These are phyloP conservation scores for Protomyces inouyei DNA, from an alignment of 1,139 yeast species.

Conservation along the genomic window DNA sequence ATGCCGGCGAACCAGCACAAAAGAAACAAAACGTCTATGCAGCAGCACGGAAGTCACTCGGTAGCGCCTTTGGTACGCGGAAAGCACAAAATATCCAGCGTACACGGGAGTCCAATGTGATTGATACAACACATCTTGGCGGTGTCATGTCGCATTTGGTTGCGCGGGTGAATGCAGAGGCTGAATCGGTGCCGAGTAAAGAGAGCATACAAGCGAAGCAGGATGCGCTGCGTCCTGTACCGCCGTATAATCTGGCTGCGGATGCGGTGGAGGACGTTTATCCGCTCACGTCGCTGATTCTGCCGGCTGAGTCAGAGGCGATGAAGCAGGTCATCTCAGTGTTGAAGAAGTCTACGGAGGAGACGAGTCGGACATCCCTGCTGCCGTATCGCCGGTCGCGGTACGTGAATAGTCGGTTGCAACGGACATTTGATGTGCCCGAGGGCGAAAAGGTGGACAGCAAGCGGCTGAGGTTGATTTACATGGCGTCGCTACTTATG, in stretches of 20 bases:
- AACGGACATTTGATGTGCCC: constrained; percentile 39
- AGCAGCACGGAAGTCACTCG: constrained; percentile 69
- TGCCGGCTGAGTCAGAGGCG: constrained; percentile 62
- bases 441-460: constrained; percentile 23
- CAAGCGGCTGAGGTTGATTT: constrained; percentile 54
- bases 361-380: constrained; percentile 32
- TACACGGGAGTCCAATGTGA: constrained; percentile 72
- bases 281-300: constrained; percentile 65
- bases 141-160: constrained; percentile 74
- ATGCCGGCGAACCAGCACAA: constrained; percentile 4
- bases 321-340: constrained; percentile 50
- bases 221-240: constrained; percentile 73
- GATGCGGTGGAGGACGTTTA: constrained; percentile 76
- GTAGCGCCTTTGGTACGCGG: constrained; percentile 95
- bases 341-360: constrained; percentile 39
- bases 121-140: constrained; percentile 75
- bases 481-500: constrained; percentile 70
- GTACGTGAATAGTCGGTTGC: constrained; percentile 51
- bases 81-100: constrained; percentile 88
- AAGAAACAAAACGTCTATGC: constrained; percentile 8
- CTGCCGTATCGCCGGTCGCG: constrained; percentile 60
- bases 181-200: constrained; percentile 67
- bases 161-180: constrained; percentile 67
- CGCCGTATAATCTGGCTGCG: constrained; percentile 68
- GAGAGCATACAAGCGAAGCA: constrained; percentile 43